Base-by-base conservation (phyloP, 78 protist species). In the Dictyostelium capitatum region DNA sequence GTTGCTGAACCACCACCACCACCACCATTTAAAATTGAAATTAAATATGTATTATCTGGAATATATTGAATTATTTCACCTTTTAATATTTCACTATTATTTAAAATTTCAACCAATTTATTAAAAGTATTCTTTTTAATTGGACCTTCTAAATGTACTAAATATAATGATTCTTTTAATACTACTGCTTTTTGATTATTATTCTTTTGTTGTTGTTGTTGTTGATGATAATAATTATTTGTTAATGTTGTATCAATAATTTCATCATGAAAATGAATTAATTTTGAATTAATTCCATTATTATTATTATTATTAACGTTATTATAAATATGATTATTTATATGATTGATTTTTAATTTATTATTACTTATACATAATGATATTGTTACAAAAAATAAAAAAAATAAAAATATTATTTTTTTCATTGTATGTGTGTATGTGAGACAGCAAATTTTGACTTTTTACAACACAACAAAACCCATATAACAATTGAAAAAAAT, bases 61-160 rank as follows among this genome's bases (percentile, higher is more conserved):
- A 78, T 78, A 78, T 78, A 78, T 17, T 78, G 37, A 23, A 78
- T 43, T 53, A 78, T 78, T 72, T 46, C 79, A 72, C 79, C 79
- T 43, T 47, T 47, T 28, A 2, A 8, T 20, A 17, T 72, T 7
- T 28, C 23, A 25, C 23, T 3, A 25, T 64, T 20, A 64, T 72
- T 46, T n/a, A 72, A 32, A 41, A 19, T 50, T 69, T 69, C 12
- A 4, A 17, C 30, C 14, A 69, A 69, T 17, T 69, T 12, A 46
- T 9, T 20, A 43, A 41, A n/a, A 4, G 23, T 20, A 20, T 14
- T 14, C 43, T 43, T 32, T 43, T 32, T 47, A 46, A 72, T 46
- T 43, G 79, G 79, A 9, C 79, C 79, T 7, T n/a, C 28, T 32
- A 72, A 32, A 43, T 72, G 79, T 1, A 72, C 79, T 20, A 72